Evolutionary conservation across 2,329 filamentous ascomycete genomes (phyloP).

Genomic region (Trichoderma sp.): DNA sequence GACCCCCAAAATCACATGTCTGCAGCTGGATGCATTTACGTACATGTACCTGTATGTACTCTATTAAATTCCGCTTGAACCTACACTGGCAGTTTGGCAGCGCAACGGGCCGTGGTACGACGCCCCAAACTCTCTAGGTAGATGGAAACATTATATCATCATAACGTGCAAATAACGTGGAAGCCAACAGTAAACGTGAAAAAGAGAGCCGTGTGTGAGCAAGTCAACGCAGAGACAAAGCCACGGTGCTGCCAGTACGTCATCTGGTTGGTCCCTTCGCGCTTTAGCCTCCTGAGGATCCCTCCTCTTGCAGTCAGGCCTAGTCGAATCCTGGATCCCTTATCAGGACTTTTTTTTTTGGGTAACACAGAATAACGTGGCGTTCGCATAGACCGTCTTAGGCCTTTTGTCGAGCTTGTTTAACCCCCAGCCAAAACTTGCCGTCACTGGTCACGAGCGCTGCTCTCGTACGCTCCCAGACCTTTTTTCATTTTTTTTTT

Average conservation of each 20-base stretch:
- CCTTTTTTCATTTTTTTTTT: neutral
- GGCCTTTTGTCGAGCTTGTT: neutral
- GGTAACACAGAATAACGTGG: constrained; percentile 14
- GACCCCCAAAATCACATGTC: constrained; percentile 16
- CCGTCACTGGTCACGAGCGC: constrained; percentile 16
- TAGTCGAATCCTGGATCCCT: constrained; percentile 2
- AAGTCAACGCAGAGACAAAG: neutral
- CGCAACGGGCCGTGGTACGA: constrained; percentile 15
- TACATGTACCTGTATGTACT: neutral
- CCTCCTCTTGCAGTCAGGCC: neutral
- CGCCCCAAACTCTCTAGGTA: neutral
- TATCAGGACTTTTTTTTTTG: neutral
- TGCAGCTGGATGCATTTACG: neutral
- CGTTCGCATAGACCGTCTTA: neutral
- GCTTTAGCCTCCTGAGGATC: neutral
- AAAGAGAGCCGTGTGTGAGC: neutral
- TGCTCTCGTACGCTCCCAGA: constrained; percentile 11
- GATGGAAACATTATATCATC: neutral
- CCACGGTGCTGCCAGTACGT: neutral
- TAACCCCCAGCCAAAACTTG: neutral
- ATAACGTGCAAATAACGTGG: neutral
- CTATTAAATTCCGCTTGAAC: neutral
- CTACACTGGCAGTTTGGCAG: neutral
- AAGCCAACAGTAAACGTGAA: neutral
- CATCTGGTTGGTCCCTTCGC: neutral